Evolutionary conservation across 352 stramenopile species (phyloP), one percentile per base, ranked within the genome.

Genomic region (Elongisporangium prolatum): DNA sequence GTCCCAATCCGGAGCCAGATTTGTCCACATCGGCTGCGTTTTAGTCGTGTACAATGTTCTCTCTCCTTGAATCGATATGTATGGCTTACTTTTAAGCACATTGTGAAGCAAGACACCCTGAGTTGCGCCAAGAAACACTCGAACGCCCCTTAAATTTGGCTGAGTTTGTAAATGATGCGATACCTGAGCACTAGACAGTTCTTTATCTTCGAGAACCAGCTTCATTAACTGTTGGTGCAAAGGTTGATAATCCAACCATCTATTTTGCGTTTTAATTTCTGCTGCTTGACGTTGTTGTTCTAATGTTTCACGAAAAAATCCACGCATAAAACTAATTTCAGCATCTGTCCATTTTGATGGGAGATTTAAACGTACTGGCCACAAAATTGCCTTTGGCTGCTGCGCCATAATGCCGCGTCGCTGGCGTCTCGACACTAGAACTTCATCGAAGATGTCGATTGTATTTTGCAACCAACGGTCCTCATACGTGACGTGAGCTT

Each of bases 1-100:
- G 54, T 80, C 67, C 80, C 80, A 90, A n/a, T 59, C 64, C 14
- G 80, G 80, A 17, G 76, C 72, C 21, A 88, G 57, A 58, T 80
- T 85, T 38, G 67, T 84, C 78, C 80, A 90, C 1, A 60, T 78
- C 9, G 80, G 74, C 21, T 69, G 22, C 0, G 67, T 69, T 21
- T 72, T 61, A 11, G 59, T 84, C 18, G 53, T 17, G 3, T 53
- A 65, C 21, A 57, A 70, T 20, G 57, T 64, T 7, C 72, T 76
- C 51, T 88, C 76, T 38, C 73, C 73, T 22, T 74, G 68, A 37
- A 90, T 61, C 10, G 58, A 59, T 7, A 88, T 67, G 47, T 68
- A 76, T 0, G 80, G 76, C 14, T 78, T 71, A 50, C 77, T 88
- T 24, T 70, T 59, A 7, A 88, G 40, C 18, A 88, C 40, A 48